Conservation (phyloP, 495 filamentous ascomycete genomes). For the Daldinia vernicosa region DNA sequence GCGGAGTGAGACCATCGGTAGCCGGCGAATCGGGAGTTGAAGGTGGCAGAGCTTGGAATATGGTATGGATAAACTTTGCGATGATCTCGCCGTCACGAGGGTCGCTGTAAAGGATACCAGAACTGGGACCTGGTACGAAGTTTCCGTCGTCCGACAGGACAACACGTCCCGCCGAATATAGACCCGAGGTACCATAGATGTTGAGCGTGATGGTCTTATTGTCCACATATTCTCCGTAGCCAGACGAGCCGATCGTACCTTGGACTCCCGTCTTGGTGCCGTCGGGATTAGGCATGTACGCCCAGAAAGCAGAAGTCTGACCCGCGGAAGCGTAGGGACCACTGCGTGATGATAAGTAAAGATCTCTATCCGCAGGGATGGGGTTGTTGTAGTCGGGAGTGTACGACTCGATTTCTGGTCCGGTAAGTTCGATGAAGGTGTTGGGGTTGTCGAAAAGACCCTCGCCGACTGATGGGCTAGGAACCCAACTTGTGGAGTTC, state of each 20-base stretch:
- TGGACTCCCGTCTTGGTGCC: conserved; percentile 48
- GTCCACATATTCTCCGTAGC: conserved; percentile 41
- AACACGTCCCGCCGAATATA: conserved; percentile 50
- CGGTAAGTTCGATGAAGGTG: conserved; percentile 53
- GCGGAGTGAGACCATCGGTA: conserved; percentile 44
- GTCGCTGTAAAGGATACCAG: conserved; percentile 49
- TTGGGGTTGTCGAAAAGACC: conserved; percentile 58
- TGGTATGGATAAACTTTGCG: conserved; percentile 51
- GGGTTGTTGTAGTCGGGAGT: conserved; percentile 50
- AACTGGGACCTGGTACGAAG: conserved; percentile 46
- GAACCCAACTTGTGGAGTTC: conserved; percentile 46
- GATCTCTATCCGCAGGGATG: conserved; percentile 40
- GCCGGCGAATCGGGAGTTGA: conserved; percentile 40
- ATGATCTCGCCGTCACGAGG: conserved; percentile 51
- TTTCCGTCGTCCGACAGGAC: conserved; percentile 45
- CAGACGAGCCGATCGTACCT: conserved; percentile 53
- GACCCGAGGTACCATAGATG: conserved; percentile 55
- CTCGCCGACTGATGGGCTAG: conserved; percentile 49
- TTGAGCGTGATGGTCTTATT: conserved; percentile 54
- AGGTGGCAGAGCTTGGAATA: conserved; percentile 50
- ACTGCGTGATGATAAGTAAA: conserved; percentile 47
- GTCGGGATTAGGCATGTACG: conserved; percentile 46
- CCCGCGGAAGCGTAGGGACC: conserved; percentile 52
- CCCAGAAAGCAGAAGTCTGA: conserved; percentile 54
- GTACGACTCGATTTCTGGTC: conserved; percentile 49